Percentiles rank a stretch among this genome's conserved stretches.
Evolutionary conservation across 257 asterid species (phyloP).

Genomic region (Primulina huaijiensis): DNA sequence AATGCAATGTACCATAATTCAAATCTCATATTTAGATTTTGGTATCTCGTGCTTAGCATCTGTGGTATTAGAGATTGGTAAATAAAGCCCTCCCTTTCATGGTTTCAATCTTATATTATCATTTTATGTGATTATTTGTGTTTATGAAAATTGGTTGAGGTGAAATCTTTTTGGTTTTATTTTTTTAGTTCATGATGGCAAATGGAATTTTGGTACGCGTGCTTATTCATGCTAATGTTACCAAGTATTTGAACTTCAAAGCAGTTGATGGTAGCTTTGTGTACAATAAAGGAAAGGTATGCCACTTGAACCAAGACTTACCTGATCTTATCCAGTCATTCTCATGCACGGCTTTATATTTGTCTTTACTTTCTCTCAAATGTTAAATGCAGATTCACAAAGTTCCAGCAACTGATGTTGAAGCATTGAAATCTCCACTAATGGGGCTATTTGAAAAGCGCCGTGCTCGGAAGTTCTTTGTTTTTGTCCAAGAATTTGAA

Average conservation of each 20-base stretch:
- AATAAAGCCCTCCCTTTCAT: not conserved
- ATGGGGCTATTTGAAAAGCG: conserved; percentile 98
- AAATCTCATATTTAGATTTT: not conserved
- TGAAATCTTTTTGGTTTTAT: not conserved
- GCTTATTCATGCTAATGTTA: conserved; percentile 91
- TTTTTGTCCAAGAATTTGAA: conserved; percentile 82
- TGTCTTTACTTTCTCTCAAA: not conserved
- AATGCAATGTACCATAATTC: not conserved
- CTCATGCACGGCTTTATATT: not conserved
- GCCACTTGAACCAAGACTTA: not conserved
- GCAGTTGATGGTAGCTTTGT: conserved; percentile 98
- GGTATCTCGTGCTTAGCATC: not conserved
- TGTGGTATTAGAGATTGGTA: not conserved
- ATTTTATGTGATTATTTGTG: not conserved
- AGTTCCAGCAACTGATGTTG: conserved; percentile 95
- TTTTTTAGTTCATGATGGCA: conserved; percentile 86
- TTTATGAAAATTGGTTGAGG: not conserved
- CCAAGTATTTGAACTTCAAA: conserved; percentile 85
- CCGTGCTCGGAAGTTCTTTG: conserved; percentile 90
- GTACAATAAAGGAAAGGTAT: conserved; percentile 85
- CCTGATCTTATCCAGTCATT: not conserved
- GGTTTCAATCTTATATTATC: not conserved
- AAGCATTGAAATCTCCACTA: conserved; percentile 94
- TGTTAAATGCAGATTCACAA: conserved; percentile 63
- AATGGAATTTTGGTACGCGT: conserved; percentile 92